phyloP scores from a whole-genome alignment of 2,329 filamentous ascomycete species.

The Phoma sp. region DNA sequence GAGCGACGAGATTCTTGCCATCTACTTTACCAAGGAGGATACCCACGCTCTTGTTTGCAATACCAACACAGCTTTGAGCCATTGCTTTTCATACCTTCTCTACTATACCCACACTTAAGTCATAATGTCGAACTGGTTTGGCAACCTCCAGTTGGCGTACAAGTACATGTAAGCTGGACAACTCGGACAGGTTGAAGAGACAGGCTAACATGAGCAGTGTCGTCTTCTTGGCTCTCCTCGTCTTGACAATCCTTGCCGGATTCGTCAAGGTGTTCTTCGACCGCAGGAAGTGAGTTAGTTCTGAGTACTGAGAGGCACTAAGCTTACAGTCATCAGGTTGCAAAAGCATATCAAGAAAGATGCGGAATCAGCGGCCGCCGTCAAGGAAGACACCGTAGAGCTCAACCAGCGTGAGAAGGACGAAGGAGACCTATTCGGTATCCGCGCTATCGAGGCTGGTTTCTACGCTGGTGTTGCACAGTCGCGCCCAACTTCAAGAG shows the following conservation, averaged over 20 bases:
- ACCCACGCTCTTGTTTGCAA: background rate
- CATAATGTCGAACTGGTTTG: slow-evolving; percentile 45
- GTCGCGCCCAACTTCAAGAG: slow-evolving; percentile 48
- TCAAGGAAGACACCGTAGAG: slow-evolving; percentile 45
- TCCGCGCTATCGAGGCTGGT: slow-evolving; percentile 53
- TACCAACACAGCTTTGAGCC: background rate
- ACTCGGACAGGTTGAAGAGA: background rate
- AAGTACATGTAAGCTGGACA: slow-evolving; percentile 43
- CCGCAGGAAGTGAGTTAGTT: slow-evolving; percentile 42
- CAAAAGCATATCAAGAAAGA: slow-evolving; percentile 37
- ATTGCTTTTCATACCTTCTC: background rate
- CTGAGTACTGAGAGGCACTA: background rate
- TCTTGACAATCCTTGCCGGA: slow-evolving; percentile 43
- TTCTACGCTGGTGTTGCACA: slow-evolving; percentile 51
- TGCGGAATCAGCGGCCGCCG: slow-evolving; percentile 35
- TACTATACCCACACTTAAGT: slow-evolving; percentile 14
- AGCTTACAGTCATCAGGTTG: slow-evolving; percentile 34
- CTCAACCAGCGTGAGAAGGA: slow-evolving; percentile 48
- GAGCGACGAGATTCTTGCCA: background rate
- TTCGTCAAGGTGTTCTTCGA: slow-evolving; percentile 46
- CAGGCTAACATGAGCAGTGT: slow-evolving; percentile 35
- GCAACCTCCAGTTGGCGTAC: slow-evolving; percentile 45
- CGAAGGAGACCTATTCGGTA: slow-evolving; percentile 50
- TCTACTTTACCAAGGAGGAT: background rate
- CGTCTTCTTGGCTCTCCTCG: slow-evolving; percentile 43